phyloP scores from a whole-genome alignment of 1,284 basidiomycete genomes.

The Trametes polyzona region DNA sequence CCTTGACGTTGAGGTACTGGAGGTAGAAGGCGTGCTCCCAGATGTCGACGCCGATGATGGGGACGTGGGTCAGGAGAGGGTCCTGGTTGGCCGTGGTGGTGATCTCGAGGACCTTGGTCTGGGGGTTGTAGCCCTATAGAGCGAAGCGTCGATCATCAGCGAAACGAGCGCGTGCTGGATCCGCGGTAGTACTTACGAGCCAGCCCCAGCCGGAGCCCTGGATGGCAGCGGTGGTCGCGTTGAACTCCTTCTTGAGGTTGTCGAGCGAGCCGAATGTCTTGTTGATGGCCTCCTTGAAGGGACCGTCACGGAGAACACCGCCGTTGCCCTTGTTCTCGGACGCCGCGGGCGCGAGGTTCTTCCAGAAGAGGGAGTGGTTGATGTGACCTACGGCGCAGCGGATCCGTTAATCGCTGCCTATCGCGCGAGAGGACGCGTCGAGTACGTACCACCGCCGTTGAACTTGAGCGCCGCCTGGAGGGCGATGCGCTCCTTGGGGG shows the following conservation, averaged over 20 bases:
- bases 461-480: constrained; percentile 89
- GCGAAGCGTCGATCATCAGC: background rate
- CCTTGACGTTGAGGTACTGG: constrained; percentile 80
- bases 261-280: constrained; percentile 86
- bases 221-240: constrained; percentile 79
- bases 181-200: constrained; percentile 60
- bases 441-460: constrained; percentile 80
- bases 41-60: constrained; percentile 88
- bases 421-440: background rate
- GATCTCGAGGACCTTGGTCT: constrained; percentile 71
- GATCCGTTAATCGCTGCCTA: constrained; percentile 4
- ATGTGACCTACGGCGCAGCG: constrained; percentile 64
- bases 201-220: constrained; percentile 96
- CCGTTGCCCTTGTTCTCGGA: constrained; percentile 54
- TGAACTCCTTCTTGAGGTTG: constrained; percentile 77
- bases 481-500: constrained; percentile 82
- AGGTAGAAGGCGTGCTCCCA: constrained; percentile 87
- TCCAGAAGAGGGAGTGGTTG: constrained; percentile 98
- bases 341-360: constrained; percentile 81
- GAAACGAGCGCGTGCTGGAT: background rate
- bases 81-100: constrained; percentile 89
- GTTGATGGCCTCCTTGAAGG: constrained; percentile 82
- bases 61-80: constrained; percentile 75
- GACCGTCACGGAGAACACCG: constrained; percentile 71
- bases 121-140: constrained; percentile 65